phyloP scores from a whole-genome alignment of 805 yeast genomes.

The Lipomyces spencermartinsiae region DNA sequence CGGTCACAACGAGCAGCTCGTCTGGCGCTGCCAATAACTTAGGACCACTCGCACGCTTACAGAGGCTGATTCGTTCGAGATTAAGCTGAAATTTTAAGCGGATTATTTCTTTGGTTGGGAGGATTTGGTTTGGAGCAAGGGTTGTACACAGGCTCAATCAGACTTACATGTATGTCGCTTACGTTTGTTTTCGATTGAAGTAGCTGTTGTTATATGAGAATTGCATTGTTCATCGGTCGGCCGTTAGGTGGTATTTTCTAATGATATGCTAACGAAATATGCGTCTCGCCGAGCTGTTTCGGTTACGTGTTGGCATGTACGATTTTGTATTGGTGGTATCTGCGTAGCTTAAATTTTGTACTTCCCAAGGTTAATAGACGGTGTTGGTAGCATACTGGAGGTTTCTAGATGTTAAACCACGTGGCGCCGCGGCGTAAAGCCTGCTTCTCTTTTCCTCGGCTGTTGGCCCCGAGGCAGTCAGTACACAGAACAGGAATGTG shows the following conservation, averaged over 20 bases:
- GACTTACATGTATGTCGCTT: background rate
- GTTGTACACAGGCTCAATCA: background rate
- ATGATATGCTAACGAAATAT: background rate
- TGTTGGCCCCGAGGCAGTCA: too few relatives aligned
- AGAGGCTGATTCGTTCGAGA: slow-evolving; percentile 23
- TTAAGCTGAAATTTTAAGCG: slow-evolving; percentile 4
- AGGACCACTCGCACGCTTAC: slow-evolving; percentile 23
- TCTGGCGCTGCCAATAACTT: slow-evolving; percentile 1
- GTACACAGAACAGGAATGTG: too few relatives aligned
- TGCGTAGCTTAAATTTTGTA: too few relatives aligned
- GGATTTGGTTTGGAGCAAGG: background rate
- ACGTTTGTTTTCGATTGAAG: background rate
- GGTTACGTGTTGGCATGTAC: background rate
- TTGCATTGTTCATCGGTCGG: background rate
- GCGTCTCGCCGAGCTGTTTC: background rate
- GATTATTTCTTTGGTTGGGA: background rate
- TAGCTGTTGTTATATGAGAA: background rate
- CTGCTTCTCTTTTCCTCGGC: too few relatives aligned
- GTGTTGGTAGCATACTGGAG: background rate
- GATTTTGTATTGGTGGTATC: background rate
- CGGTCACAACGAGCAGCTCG: slow-evolving; percentile 23
- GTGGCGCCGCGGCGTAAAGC: too few relatives aligned
- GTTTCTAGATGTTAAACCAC: background rate
- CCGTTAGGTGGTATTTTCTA: background rate
- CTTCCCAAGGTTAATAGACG: background rate